Base-by-base conservation (phyloP, 2,329 filamentous ascomycete genomes). In the Lecanoromycetidae sp. region DNA sequence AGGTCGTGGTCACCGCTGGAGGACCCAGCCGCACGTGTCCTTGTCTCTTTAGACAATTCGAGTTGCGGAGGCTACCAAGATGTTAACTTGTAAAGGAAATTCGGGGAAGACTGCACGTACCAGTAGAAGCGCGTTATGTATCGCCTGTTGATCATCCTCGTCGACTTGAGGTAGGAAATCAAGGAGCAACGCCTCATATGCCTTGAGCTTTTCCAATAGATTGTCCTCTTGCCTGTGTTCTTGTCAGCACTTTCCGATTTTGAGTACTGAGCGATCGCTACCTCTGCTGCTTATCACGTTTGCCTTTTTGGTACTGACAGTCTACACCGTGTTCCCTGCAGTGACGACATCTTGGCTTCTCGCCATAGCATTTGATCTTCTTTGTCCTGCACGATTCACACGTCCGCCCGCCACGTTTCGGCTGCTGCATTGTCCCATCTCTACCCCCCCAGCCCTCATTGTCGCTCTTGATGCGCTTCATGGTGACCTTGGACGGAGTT, bases 361-460 rank as follows among this genome's bases (percentile, higher is more conserved):
- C 63, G 8, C 66, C 66, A 47, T 61, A 64, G 52, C 66, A 69
- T 56, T 68, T 69, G n/a, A 61, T 66, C 53, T 69, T 69, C 15
- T 65, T 57, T 38, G 60, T 58, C 12, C 63, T 59, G 48, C 66
- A 69, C 17, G 64, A 61, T 54, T 67, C 63, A 40, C 66, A 69
- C 12, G 66, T 66, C 41, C 60, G 59, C 27, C 53, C 58, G 47
- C 60, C 57, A 19, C 59, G 51, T 37, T 58, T 52, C 47, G 55
- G 43, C 22, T 53, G 33, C n/a, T n/a, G n/a, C n/a, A n/a, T n/a
- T 53, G 15, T 54, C 53, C 1, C 46, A 33, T 38, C 50, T 36
- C 42, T 46, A 52, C 32, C 54, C 49, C 17, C 25, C 36, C 27
- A 38, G 35, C 37, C 27, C 40, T 56, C 36, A 17, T 37, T 34